Evolutionary conservation across 345 rosid species (phyloP).

Genomic region (Sonneratia caseolaris): DNA sequence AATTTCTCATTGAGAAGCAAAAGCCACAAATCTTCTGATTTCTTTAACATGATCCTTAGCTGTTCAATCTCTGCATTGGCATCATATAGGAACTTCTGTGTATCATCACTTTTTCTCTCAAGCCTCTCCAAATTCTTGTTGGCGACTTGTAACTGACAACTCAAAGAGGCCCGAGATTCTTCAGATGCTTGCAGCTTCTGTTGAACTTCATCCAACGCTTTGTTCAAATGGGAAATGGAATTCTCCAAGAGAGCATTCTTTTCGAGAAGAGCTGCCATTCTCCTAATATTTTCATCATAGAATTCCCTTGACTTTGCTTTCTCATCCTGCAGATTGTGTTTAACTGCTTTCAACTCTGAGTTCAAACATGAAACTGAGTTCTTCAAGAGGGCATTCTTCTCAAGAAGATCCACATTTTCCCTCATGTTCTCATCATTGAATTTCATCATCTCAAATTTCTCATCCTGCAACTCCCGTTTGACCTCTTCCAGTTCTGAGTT

Average conservation of each 20-base stretch:
- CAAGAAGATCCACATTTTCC: conserved; percentile 51
- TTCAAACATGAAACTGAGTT: conserved; percentile 68
- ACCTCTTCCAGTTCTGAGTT: conserved; percentile 61
- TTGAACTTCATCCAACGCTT: conserved; percentile 54
- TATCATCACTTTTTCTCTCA: conserved; percentile 41
- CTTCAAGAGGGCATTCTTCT: conserved; percentile 64
- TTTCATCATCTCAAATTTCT: conserved; percentile 45
- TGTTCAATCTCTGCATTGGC: conserved; percentile 61
- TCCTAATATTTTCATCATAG: conserved; percentile 38
- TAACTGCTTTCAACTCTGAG: conserved; percentile 54
- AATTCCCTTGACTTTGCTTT: conserved; percentile 41
- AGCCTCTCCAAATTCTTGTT: conserved; percentile 42
- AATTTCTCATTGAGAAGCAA: conserved; percentile 54
- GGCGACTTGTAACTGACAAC: conserved; percentile 39
- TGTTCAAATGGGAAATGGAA: conserved; percentile 63
- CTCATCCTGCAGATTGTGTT: conserved; percentile 44
- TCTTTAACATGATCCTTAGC: conserved; percentile 33
- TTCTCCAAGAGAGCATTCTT: conserved; percentile 28
- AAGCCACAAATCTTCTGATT: conserved; percentile 44
- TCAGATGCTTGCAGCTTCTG: conserved; percentile 31
- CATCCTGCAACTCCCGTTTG: conserved; percentile 41
- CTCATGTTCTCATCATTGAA: conserved; percentile 45
- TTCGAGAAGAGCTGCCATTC: conserved; percentile 27
- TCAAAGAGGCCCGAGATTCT: conserved; percentile 5
- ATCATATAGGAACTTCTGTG: conserved; percentile 54